These are phyloP conservation scores for Globisporangium spinosum DNA, from an alignment of 352 stramenopile genomes.

Conservation along the genomic window DNA sequence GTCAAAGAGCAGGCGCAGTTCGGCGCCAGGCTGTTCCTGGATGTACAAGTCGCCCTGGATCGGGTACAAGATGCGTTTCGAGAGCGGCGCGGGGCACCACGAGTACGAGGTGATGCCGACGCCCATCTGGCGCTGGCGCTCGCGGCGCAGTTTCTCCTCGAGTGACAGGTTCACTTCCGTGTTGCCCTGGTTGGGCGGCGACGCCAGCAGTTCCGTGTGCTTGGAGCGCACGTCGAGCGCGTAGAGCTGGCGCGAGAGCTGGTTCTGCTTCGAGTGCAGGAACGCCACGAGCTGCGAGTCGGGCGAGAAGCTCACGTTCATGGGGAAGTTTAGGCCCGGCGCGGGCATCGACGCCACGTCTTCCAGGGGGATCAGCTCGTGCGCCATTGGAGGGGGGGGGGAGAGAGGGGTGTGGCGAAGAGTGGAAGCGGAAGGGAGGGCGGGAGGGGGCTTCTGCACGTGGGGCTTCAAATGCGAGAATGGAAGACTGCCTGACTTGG, in stretches of 20 bases:
- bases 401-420: background rate
- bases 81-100: constrained; percentile 59
- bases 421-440: background rate
- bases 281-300: constrained; percentile 83
- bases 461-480: constrained; percentile 13
- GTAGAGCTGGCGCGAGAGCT: constrained; percentile 84
- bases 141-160: constrained; percentile 89
- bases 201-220: constrained; percentile 56
- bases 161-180: constrained; percentile 85
- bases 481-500: background rate
- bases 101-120: constrained; percentile 92
- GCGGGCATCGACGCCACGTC: constrained; percentile 87
- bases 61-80: constrained; percentile 85
- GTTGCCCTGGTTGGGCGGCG: constrained; percentile 70
- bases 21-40: constrained; percentile 80
- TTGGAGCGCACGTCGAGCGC: constrained; percentile 63
- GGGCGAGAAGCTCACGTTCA: constrained; percentile 83
- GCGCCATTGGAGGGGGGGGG: constrained; percentile 2
- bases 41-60: constrained; percentile 93
- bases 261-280: constrained; percentile 76
- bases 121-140: constrained; percentile 88
- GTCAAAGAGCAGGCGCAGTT: constrained; percentile 84
- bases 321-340: constrained; percentile 74
- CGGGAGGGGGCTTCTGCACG: background rate
- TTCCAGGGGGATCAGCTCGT: constrained; percentile 69